phyloP scores from a whole-genome alignment of 257 asterid genomes.

The Phtheirospermum japonicum region DNA sequence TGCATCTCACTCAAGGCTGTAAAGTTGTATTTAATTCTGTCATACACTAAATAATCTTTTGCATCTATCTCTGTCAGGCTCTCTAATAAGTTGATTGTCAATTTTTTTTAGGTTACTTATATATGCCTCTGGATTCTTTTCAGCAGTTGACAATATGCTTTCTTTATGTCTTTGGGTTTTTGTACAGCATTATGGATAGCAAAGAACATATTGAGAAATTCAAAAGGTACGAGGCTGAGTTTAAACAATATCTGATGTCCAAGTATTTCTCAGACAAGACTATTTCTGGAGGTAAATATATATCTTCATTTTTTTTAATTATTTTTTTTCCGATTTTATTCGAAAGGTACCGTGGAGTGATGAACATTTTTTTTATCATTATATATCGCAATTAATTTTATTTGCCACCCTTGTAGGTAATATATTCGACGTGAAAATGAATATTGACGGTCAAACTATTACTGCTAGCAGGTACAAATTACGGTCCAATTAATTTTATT shows the following conservation, averaged over 20 bases:
- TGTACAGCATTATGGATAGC: conserved; percentile 36
- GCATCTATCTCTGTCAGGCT: conserved; percentile 1
- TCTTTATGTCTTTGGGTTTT: conserved; percentile 7
- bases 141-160: conserved; percentile 11
- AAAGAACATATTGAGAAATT: conserved; percentile 49
- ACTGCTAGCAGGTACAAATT: conserved; percentile 71
- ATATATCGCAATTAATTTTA: neutral
- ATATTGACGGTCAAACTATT: conserved; percentile 63
- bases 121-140: conserved; percentile 8
- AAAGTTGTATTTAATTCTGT: neutral
- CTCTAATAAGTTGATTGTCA: neutral
- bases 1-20: neutral
- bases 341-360: too few relatives aligned
- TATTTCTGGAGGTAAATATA: conserved; percentile 67
- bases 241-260: conserved; percentile 49
- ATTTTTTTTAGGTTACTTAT: neutral
- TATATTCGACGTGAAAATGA: conserved; percentile 78
- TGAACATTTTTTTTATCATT: neutral
- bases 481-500: too few relatives aligned
- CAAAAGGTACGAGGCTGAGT: conserved; percentile 61
- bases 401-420: conserved; percentile 51
- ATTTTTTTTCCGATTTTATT: neutral
- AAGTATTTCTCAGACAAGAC: conserved; percentile 90
- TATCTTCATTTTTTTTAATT: neutral
- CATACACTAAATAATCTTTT: neutral